A percentile compares a stretch with the other conserved stretches of the same genome.
phyloP scores from a whole-genome alignment of 768 basidiomycete genomes.

The Cubamyces sp. region DNA sequence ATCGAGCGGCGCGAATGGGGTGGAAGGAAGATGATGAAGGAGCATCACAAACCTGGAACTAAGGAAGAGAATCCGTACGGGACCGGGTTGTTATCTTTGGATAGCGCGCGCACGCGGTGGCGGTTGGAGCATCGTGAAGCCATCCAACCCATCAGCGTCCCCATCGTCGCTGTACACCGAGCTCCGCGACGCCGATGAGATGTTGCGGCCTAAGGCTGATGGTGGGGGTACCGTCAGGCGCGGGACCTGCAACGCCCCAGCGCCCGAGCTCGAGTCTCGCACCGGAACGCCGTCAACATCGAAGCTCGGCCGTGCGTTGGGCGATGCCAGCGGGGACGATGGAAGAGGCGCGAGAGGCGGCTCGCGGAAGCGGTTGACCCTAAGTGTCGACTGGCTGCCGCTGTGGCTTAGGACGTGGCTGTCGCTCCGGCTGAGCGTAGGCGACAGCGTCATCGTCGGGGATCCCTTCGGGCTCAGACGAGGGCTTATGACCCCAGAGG shows the following conservation, averaged over 20 bases:
- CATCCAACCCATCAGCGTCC: slow-evolving; percentile 7
- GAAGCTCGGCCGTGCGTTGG: slow-evolving; percentile 20
- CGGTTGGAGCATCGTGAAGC: slow-evolving; percentile 23
- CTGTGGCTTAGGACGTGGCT: slow-evolving; percentile 1
- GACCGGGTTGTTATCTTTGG: not conserved
- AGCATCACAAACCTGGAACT: not conserved
- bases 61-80: not conserved
- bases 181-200: slow-evolving; percentile 10
- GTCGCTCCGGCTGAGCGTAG: not conserved
- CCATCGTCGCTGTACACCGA: slow-evolving; percentile 17
- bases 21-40: too few species aligned
- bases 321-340: slow-evolving; percentile 30
- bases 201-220: not conserved
- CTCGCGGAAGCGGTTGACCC: slow-evolving; percentile 24
- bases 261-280: slow-evolving; percentile 6
- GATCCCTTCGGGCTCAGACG: not conserved
- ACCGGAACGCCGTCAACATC: slow-evolving; percentile 9
- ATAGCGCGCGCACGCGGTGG: not conserved
- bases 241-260: not conserved
- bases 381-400: slow-evolving; percentile 3
- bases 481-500: not conserved
- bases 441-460: slow-evolving; percentile 1
- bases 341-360: slow-evolving; percentile 34
- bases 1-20: too few species aligned
- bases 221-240: not conserved